Conservation (phyloP, 768 basidiomycete species). For the Pisolithus tinctorius region DNA sequence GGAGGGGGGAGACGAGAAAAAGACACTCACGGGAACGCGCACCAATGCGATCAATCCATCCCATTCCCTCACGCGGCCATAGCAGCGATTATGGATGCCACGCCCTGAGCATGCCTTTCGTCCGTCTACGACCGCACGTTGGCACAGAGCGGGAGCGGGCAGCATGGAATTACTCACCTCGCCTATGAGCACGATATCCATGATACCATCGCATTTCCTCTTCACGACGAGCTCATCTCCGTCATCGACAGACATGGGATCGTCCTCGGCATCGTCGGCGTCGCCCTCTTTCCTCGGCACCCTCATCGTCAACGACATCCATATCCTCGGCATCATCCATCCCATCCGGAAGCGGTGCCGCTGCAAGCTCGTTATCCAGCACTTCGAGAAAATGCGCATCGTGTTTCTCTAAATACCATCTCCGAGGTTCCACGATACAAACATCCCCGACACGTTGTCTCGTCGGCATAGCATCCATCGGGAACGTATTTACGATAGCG, state of each 20-base stretch:
- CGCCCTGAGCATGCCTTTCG: conserved; percentile 35
- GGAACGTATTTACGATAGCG: conserved; percentile 38
- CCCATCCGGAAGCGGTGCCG: conserved; percentile 15
- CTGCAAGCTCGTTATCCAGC: conserved; percentile 6
- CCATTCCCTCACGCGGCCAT: conserved; percentile 51
- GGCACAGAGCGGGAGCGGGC: background rate
- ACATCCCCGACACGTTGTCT: conserved; percentile 31
- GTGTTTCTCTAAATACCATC: conserved; percentile 22
- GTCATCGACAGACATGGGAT: conserved; percentile 19
- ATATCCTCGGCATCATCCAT: conserved; percentile 22
- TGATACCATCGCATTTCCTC: conserved; percentile 45
- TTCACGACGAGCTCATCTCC: conserved; percentile 17
- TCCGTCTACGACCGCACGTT: conserved; percentile 38
- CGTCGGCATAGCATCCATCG: conserved; percentile 34
- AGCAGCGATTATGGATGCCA: conserved; percentile 42
- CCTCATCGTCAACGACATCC: conserved; percentile 16
- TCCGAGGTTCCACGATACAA: conserved; percentile 21
- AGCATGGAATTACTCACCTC: conserved; percentile 33
- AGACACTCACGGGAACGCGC: conserved; percentile 29
- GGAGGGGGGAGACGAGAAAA: background rate
- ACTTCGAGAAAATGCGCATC: conserved; percentile 18
- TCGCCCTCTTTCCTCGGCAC: conserved; percentile 13
- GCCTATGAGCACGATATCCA: conserved; percentile 57
- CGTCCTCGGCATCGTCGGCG: conserved; percentile 3
- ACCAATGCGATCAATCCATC: conserved; percentile 53